Evolutionary conservation across 495 filamentous ascomycete genomes (phyloP).

Genomic region (Platismatia glauca): DNA sequence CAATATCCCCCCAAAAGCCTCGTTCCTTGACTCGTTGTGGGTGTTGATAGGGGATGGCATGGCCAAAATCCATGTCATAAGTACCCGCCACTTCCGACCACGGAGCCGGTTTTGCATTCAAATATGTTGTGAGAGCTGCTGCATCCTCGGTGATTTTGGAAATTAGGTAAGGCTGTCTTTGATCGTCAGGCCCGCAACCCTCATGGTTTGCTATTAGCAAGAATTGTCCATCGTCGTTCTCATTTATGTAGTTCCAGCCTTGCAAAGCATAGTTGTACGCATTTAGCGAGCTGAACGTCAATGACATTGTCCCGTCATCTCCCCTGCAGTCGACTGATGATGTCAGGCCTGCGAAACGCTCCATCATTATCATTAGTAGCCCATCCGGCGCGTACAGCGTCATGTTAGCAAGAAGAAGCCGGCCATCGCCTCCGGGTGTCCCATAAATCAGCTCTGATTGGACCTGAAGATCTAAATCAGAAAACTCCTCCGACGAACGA

Average conservation of each 20-base stretch:
- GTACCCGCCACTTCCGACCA: slow-evolving; percentile 31
- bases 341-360: slow-evolving; percentile 27
- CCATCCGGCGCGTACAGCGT: slow-evolving; percentile 28
- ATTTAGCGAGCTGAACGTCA: slow-evolving; percentile 24
- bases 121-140: slow-evolving; percentile 21
- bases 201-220: slow-evolving; percentile 30
- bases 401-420: slow-evolving; percentile 29
- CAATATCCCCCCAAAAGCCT: slow-evolving; percentile 13
- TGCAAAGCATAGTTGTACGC: slow-evolving; percentile 24
- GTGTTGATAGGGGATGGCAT: slow-evolving; percentile 11
- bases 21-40: not conserved
- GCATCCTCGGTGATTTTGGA: not conserved
- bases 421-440: not conserved
- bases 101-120: slow-evolving; percentile 21
- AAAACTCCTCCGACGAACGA: not conserved
- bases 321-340: slow-evolving; percentile 26
- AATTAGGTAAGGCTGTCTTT: slow-evolving; percentile 27
- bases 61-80: slow-evolving; percentile 31
- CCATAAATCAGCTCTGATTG: not conserved
- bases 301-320: slow-evolving; percentile 24
- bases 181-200: slow-evolving; percentile 27
- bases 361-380: slow-evolving; percentile 28
- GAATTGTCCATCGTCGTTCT: slow-evolving; percentile 23
- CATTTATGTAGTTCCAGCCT: slow-evolving; percentile 27
- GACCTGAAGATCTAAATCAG: not conserved